Conservation (phyloP, 805 yeast species). For the Blastobotrys muscicola region DNA sequence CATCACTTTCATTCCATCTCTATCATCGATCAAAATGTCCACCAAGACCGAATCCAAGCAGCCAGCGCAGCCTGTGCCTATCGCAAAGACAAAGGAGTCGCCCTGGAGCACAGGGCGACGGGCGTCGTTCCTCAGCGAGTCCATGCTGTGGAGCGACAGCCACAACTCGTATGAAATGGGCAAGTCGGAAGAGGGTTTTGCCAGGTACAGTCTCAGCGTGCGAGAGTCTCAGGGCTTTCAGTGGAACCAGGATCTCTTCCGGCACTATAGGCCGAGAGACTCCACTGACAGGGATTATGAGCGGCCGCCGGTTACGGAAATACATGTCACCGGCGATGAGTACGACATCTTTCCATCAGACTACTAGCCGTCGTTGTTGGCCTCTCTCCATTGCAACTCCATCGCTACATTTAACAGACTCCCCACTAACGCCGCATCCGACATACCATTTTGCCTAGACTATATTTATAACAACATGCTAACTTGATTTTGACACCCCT, state of each 20-base stretch:
- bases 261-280: not conserved
- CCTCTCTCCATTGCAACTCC: no score
- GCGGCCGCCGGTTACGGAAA: conserved; percentile 16
- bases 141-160: conserved; percentile 20
- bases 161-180: conserved; percentile 18
- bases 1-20: not conserved
- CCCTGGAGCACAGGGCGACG: conserved; percentile 4
- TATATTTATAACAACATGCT: no score
- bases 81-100: conserved; percentile 1
- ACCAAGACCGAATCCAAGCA: not conserved
- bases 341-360: conserved; percentile 18
- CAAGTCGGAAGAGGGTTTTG: conserved; percentile 16
- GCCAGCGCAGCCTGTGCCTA: not conserved
- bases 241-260: conserved; percentile 24
- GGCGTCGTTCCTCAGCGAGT: conserved; percentile 19
- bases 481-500: no score
- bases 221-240: conserved; percentile 22
- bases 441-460: no score
- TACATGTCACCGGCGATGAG: conserved; percentile 10
- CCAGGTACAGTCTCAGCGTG: conserved; percentile 17
- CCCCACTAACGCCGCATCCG: no score
- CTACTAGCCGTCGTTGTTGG: conserved; percentile 6
- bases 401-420: no score
- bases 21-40: not conserved
- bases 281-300: conserved; percentile 8